A percentile compares a stretch with the other conserved stretches of the same genome.
These are phyloP conservation scores for Oryza coarctata DNA, from an alignment of 176 grass and related monocot species.

Conservation along the genomic window DNA sequence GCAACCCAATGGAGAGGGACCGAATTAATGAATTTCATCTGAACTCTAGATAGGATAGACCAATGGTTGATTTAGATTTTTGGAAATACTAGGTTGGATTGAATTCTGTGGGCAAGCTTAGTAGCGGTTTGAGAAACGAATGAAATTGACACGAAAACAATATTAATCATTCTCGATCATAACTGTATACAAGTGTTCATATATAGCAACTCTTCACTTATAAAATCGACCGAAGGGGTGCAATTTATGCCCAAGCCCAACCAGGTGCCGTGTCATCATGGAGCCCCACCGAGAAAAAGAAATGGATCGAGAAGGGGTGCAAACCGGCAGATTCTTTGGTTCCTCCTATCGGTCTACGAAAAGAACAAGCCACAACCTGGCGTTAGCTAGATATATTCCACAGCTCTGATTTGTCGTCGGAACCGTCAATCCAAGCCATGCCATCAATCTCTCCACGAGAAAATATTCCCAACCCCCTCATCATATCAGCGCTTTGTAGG, in stretches of 20 bases:
- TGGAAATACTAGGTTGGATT: background rate
- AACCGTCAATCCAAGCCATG: constrained; percentile 5
- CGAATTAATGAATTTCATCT: background rate
- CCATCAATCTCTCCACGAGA: background rate
- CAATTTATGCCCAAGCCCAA: background rate
- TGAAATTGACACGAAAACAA: background rate
- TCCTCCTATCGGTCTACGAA: background rate
- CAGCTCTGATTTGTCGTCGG: background rate
- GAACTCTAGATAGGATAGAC: background rate
- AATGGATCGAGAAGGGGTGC: background rate
- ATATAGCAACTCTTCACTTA: background rate
- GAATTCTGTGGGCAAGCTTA: background rate
- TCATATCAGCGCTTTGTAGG: background rate
- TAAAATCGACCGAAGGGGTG: background rate
- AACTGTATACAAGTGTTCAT: background rate
- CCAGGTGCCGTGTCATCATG: background rate
- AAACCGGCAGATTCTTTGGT: background rate
- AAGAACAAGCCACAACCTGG: background rate
- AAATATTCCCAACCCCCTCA: constrained; percentile 23
- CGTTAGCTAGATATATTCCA: background rate
- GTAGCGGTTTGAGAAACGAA: background rate
- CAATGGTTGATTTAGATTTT: background rate
- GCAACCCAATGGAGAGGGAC: background rate
- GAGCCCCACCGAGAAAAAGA: background rate
- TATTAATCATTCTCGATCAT: background rate